Percentiles rank a stretch among this genome's conserved stretches.
Evolutionary conservation across 78 protist species (phyloP).

Genomic region (Cavenderia fasciculata): DNA sequence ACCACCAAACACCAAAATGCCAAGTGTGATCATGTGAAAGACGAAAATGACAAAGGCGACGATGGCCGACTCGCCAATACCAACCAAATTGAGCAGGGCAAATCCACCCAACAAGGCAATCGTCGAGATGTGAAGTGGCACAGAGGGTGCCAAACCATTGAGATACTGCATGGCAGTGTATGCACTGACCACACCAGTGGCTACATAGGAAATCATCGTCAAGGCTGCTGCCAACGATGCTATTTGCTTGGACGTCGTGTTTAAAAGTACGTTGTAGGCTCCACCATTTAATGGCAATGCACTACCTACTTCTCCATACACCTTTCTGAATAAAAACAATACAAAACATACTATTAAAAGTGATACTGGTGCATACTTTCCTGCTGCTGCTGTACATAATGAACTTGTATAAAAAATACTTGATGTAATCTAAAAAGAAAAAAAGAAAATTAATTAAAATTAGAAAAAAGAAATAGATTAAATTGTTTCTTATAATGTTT

Average conservation of each 20-base stretch:
- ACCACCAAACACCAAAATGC: constrained; percentile 66
- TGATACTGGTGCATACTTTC: constrained; percentile 85
- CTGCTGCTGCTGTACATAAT: constrained; percentile 78
- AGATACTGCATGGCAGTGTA: constrained; percentile 64
- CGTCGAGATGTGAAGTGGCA: constrained; percentile 47
- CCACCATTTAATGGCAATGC: constrained; percentile 93
- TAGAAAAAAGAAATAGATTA: neutral
- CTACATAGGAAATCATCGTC: constrained; percentile 89
- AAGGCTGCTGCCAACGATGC: constrained; percentile 90
- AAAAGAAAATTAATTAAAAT: neutral
- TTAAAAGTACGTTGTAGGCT: constrained; percentile 87
- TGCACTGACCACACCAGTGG: constrained; percentile 88
- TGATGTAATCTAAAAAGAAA: constrained; percentile 56
- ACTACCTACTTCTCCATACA: constrained; percentile 87
- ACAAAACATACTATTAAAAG: constrained; percentile 78
- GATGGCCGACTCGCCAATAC: constrained; percentile 82
- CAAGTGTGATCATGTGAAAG: constrained; percentile 79
- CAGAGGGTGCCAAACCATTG: constrained; percentile 8
- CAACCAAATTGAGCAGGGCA: constrained; percentile 76
- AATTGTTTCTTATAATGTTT: neutral
- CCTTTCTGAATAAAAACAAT: constrained; percentile 85
- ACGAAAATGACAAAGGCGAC: constrained; percentile 85
- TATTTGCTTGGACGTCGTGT: constrained; percentile 84
- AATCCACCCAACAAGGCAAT: constrained; percentile 66
- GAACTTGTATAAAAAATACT: constrained; percentile 81